Conservation (phyloP, 192 early-diverging fungal genomes). For the Umbelopsis sp. region DNA sequence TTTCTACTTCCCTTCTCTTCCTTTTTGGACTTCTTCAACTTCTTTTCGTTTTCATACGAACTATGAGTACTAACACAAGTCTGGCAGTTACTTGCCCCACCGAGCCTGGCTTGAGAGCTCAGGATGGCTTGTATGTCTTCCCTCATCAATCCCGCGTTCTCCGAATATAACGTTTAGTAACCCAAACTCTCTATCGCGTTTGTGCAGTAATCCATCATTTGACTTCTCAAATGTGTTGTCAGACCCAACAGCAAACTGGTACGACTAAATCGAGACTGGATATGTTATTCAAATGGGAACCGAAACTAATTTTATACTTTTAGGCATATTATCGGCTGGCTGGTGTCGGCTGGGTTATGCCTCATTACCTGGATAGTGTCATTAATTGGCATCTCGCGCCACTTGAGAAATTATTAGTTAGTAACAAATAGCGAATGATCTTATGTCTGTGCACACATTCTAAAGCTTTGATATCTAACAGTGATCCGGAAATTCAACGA, state of each 20-base stretch:
- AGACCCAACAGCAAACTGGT: slow-evolving; percentile 7
- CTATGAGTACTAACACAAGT: slow-evolving; percentile 16
- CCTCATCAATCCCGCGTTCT: neutral
- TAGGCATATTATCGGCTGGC: slow-evolving; percentile 38
- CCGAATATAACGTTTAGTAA: neutral
- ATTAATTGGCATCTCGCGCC: slow-evolving; percentile 6
- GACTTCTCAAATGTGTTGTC: slow-evolving; percentile 17
- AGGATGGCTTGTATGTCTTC: slow-evolving; percentile 23
- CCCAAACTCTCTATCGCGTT: neutral
- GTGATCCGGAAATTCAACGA: slow-evolving; percentile 38
- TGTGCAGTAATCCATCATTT: slow-evolving; percentile 10
- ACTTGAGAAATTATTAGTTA: slow-evolving; percentile 37
- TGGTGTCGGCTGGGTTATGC: slow-evolving; percentile 23
- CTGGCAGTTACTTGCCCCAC: slow-evolving; percentile 15
- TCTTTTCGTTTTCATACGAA: neutral
- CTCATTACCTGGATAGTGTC: slow-evolving; percentile 29
- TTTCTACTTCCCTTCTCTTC: slow-evolving; percentile 6
- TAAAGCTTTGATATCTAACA: neutral
- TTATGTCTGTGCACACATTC: neutral
- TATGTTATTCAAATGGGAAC: neutral
- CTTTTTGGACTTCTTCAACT: neutral
- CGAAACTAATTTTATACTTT: neutral
- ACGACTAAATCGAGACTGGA: neutral
- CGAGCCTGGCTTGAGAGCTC: slow-evolving; percentile 14
- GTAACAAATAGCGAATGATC: neutral